Evolutionary conservation across 768 basidiomycete species (phyloP).

Genomic region (Hemileccinum impolitum): DNA sequence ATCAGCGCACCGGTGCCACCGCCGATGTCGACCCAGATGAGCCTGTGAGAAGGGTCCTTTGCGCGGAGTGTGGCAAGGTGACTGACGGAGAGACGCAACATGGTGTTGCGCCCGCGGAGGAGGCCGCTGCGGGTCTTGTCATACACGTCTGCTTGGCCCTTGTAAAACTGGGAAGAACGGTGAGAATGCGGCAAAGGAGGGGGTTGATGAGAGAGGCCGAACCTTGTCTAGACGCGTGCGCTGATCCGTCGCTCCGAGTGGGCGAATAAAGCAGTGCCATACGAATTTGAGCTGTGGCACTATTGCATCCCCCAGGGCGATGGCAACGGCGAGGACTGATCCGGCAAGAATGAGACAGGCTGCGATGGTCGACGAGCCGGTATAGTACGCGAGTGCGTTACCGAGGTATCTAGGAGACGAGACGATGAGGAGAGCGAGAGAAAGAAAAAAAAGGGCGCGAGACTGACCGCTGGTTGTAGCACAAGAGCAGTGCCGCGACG

Average conservation of each 20-base stretch:
- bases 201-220: background rate
- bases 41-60: constrained; percentile 39
- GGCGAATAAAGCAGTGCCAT: constrained; percentile 49
- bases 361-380: constrained; percentile 27
- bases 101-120: constrained; percentile 66
- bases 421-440: background rate
- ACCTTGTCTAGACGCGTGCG: constrained; percentile 46
- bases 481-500: constrained; percentile 13
- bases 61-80: constrained; percentile 52
- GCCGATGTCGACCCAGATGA: constrained; percentile 78
- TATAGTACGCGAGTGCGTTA: constrained; percentile 22
- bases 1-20: constrained; percentile 57
- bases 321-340: constrained; percentile 17
- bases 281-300: constrained; percentile 44
- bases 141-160: constrained; percentile 69
- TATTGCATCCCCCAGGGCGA: constrained; percentile 25
- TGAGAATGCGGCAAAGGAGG: background rate
- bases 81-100: constrained; percentile 63
- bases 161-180: constrained; percentile 51
- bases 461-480: constrained; percentile 21
- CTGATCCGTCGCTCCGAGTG: constrained; percentile 40
- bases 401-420: constrained; percentile 20
- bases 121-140: constrained; percentile 61
- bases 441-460: too few species aligned
- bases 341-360: constrained; percentile 27